Base-by-base conservation (phyloP, 2,329 filamentous ascomycete genomes). In the Clonostachys chloroleuca region DNA sequence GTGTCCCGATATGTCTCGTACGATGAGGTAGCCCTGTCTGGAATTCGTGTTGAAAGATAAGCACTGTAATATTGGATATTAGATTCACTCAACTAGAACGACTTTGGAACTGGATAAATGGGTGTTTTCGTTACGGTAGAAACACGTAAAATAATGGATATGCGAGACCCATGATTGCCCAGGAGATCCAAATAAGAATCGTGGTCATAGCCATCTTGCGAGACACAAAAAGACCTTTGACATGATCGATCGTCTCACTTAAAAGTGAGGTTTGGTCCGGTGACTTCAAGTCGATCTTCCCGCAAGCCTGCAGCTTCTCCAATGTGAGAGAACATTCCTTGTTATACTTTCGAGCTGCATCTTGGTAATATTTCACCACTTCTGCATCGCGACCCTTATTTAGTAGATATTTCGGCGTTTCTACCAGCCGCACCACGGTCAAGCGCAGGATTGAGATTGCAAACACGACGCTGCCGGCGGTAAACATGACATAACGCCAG, bases 91-190 rank as follows among this genome's bases (percentile, higher is more conserved):
- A 24, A 24, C 6, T 5, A 7, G 6, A 24, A 24, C 5, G 20
- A 5, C 20, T 5, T 24, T 24, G 20, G 6, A 7, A 6, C 5
- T 24, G 5, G 20, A 24, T 24, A 7, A 24, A 5, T 2, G 20
- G 20, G 20, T 24, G 20, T 24, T 24, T 24, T 24, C 20, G 5
- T 24, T 24, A 37, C 35, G 78, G 78, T 2, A 87, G 65, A 59
- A 87, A 88, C 47, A 86, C 81, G 53, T 85, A 83, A 64, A 84
- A 88, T 0, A 88, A 68, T 0, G 84, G 84, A 55, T 86, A 87
- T 1, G 81, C 83, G 0, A 87, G 72, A 3, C 83, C 83, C 42
- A 86, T 83, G 5, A 83, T 61, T 0, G 76, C 69, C 84, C 84
- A 88, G 1, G 77, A 82, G 8, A 83, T 58, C 79, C 81, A 86